phyloP scores from a whole-genome alignment of 2,329 filamentous ascomycete species.

The Capronia coronata region DNA sequence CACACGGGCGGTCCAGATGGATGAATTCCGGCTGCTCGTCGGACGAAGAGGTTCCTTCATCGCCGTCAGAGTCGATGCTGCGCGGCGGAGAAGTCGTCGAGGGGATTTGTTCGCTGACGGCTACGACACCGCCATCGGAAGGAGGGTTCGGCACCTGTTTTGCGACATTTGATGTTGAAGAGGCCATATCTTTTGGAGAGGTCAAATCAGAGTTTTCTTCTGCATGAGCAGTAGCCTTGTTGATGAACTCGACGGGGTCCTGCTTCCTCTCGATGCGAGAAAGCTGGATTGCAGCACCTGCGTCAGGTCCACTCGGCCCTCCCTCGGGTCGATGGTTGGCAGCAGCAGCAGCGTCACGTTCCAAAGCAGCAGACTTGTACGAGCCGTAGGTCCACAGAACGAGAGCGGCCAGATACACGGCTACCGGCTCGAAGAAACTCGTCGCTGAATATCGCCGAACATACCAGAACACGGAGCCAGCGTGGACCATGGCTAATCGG shows the following conservation, averaged over 20 bases:
- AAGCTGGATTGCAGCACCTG: constrained; percentile 18
- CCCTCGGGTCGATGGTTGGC: constrained; percentile 17
- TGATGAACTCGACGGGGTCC: constrained; percentile 16
- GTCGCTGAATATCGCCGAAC: constrained; percentile 45
- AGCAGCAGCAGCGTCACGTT: constrained; percentile 16
- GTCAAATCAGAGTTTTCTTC: neutral
- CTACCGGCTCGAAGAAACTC: constrained; percentile 44
- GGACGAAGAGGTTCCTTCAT: constrained; percentile 14
- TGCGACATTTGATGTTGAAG: neutral
- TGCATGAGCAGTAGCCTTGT: constrained; percentile 10
- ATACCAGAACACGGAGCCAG: constrained; percentile 49
- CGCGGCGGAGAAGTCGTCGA: neutral
- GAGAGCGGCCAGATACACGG: constrained; percentile 43
- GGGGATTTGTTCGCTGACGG: neutral
- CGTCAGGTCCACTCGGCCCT: constrained; percentile 20
- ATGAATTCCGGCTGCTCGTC: constrained; percentile 36
- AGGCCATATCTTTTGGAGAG: neutral
- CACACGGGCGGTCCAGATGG: constrained; percentile 50
- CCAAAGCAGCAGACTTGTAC: constrained; percentile 22
- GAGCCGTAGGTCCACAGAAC: constrained; percentile 46
- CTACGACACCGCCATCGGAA: neutral
- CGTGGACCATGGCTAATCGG: constrained; percentile 51
- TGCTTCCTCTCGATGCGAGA: constrained; percentile 23
- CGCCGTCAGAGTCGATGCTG: constrained; percentile 9
- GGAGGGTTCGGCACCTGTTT: no score